A percentile compares a stretch with the other conserved stretches of the same genome.
Evolutionary conservation across 2,329 filamentous ascomycete genomes (phyloP).

Genomic region (Colletotrichum sp.): DNA sequence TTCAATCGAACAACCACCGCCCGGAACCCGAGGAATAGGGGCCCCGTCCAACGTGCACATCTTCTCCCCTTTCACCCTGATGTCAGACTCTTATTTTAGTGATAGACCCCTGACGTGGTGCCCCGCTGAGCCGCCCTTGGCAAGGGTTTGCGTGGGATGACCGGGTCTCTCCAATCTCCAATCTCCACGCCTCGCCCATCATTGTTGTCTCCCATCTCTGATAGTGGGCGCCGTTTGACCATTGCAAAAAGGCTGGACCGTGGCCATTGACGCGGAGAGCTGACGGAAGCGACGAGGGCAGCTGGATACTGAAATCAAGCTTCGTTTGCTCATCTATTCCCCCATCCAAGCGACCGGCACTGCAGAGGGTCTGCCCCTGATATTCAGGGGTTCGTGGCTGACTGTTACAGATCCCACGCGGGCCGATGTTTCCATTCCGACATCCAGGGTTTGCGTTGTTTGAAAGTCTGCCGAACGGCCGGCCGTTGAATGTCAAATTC

Average conservation of each 20-base stretch:
- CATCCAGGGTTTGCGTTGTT: not conserved
- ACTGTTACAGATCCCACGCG: not conserved
- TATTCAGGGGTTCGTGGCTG: not conserved
- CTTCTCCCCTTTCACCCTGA: not conserved
- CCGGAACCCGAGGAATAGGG: not conserved
- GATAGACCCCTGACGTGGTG: not conserved
- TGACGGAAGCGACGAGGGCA: not conserved
- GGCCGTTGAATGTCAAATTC: not conserved
- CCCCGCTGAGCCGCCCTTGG: not conserved
- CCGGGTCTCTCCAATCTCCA: not conserved
- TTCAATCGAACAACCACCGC: not conserved
- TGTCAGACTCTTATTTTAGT: constrained; percentile 8
- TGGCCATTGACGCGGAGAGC: not conserved
- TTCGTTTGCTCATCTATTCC: not conserved
- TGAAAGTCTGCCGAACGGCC: not conserved
- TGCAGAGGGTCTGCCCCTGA: not conserved
- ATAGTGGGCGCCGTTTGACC: not conserved
- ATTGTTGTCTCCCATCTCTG: not conserved
- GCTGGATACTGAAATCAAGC: not conserved
- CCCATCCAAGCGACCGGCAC: not conserved
- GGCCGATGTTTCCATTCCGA: not conserved
- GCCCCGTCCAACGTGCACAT: not conserved
- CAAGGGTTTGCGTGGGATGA: not conserved
- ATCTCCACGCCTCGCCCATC: not conserved
- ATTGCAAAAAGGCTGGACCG: not conserved